phyloP scores from a whole-genome alignment of 331 rosid species.

The Saraca asoca region DNA sequence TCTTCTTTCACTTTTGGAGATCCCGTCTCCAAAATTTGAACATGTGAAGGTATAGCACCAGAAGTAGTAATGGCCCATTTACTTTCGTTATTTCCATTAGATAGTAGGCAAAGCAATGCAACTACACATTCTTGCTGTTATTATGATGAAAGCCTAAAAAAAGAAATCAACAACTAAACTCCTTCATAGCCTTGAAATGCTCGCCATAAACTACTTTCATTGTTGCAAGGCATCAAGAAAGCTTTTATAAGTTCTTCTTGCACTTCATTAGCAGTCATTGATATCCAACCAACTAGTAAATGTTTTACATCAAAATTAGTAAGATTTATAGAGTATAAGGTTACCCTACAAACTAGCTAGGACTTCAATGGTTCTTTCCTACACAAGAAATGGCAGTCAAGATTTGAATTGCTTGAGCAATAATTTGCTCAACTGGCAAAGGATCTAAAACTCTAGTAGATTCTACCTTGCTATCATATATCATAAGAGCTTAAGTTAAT shows the following conservation, averaged over 20 bases:
- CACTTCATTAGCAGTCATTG: slow-evolving; percentile 92
- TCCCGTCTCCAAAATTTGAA: slow-evolving; percentile 96
- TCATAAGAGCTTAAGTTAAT: slow-evolving; percentile 97
- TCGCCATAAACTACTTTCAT: slow-evolving; percentile 83
- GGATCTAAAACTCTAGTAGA: slow-evolving; percentile 89
- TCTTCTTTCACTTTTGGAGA: slow-evolving; percentile 97
- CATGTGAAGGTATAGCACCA: slow-evolving; percentile 99
- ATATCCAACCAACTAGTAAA: slow-evolving; percentile 93
- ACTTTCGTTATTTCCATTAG: slow-evolving; percentile 91
- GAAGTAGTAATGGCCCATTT: slow-evolving; percentile 99
- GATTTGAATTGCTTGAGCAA: slow-evolving; percentile 80
- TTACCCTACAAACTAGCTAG: slow-evolving; percentile 97
- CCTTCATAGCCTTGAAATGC: slow-evolving; percentile 97
- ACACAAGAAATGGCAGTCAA: slow-evolving; percentile 81
- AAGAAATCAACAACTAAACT: slow-evolving; percentile 89
- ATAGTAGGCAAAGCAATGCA: slow-evolving; percentile 87
- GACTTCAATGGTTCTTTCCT: slow-evolving; percentile 92
- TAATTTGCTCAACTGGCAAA: slow-evolving; percentile 70
- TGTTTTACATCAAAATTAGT: slow-evolving; percentile 83
- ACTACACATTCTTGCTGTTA: slow-evolving; percentile 99
- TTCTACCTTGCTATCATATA: slow-evolving; percentile 86
- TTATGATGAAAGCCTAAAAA: slow-evolving; percentile 95
- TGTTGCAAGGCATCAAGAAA: slow-evolving; percentile 73
- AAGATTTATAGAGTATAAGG: slow-evolving; percentile 67
- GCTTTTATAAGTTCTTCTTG: slow-evolving; percentile 92